Conservation (phyloP, 2,329 filamentous ascomycete genomes). For the Aspergillus niger region DNA sequence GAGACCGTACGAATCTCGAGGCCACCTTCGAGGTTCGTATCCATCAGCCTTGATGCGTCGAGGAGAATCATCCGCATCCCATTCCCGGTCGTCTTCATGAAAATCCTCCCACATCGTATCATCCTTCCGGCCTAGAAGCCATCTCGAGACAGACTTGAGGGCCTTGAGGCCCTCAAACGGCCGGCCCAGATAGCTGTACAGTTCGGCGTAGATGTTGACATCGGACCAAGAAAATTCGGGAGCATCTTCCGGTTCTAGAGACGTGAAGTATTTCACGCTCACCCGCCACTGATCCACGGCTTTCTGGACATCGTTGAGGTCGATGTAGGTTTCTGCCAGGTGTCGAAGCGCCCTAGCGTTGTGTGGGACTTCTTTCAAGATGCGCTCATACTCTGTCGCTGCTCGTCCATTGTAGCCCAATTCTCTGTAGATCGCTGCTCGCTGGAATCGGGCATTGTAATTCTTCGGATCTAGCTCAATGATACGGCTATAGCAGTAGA, state of each 20-base stretch:
- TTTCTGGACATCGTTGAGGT: conserved; percentile 51
- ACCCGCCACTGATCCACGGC: conserved; percentile 55
- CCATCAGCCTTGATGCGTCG: conserved; percentile 64
- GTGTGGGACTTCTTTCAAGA: conserved; percentile 56
- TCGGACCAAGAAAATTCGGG: conserved; percentile 72
- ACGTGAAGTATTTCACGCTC: conserved; percentile 53
- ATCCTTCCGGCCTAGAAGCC: conserved; percentile 73
- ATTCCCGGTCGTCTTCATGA: conserved; percentile 80
- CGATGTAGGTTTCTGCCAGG: conserved; percentile 60
- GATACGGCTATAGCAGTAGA: conserved; percentile 57
- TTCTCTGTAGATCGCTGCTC: conserved; percentile 59
- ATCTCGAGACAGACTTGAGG: conserved; percentile 73
- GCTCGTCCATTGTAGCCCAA: conserved; percentile 50
- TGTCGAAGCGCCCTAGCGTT: conserved; percentile 58
- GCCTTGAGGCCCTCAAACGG: conserved; percentile 68
- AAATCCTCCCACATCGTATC: conserved; percentile 78
- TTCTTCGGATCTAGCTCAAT: conserved; percentile 55
- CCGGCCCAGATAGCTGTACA: conserved; percentile 67
- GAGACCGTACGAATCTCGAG: conserved; percentile 65
- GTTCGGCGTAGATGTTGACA: conserved; percentile 79
- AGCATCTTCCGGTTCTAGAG: conserved; percentile 46
- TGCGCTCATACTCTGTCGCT: conserved; percentile 54
- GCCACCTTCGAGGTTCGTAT: conserved; percentile 60
- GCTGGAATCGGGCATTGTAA: conserved; percentile 56
- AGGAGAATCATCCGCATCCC: conserved; percentile 71